These are phyloP conservation scores for Penicillium italicum DNA, from an alignment of 2,329 filamentous ascomycete genomes.

Conservation along the genomic window DNA sequence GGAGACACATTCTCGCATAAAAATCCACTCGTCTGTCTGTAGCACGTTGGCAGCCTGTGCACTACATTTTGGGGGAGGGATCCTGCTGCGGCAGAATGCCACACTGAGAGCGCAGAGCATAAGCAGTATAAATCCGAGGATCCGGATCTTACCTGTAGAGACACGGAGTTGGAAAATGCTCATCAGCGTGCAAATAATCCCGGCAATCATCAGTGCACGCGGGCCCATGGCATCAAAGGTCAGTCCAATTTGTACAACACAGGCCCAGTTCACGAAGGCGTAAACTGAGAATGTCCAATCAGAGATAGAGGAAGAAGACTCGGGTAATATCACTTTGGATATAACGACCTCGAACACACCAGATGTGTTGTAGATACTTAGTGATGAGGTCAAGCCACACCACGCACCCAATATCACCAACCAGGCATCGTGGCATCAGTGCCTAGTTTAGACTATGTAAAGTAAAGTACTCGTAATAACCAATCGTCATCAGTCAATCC, in stretches of 20 bases:
- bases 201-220: not conserved
- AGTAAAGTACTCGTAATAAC: too few relatives aligned
- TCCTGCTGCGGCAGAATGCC: not conserved
- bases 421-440: not conserved
- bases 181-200: not conserved
- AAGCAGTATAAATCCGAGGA: constrained; percentile 34
- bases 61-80: not conserved
- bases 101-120: not conserved
- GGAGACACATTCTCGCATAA: not conserved
- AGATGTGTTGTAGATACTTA: constrained; percentile 8
- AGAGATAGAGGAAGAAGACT: constrained; percentile 1
- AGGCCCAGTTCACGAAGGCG: not conserved
- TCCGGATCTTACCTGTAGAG: constrained; percentile 22
- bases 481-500: too few relatives aligned
- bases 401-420: constrained; percentile 27
- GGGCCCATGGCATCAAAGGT: not conserved
- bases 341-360: constrained; percentile 22
- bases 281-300: not conserved
- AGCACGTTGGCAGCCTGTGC: not conserved
- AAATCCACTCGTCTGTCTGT: not conserved
- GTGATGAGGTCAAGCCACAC: constrained; percentile 23
- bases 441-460: too few relatives aligned
- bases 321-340: constrained; percentile 12
- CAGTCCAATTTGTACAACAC: not conserved
- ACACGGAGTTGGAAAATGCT: not conserved